phyloP scores from a whole-genome alignment of 805 yeast species.

The Kodamaea jinghongensis region DNA sequence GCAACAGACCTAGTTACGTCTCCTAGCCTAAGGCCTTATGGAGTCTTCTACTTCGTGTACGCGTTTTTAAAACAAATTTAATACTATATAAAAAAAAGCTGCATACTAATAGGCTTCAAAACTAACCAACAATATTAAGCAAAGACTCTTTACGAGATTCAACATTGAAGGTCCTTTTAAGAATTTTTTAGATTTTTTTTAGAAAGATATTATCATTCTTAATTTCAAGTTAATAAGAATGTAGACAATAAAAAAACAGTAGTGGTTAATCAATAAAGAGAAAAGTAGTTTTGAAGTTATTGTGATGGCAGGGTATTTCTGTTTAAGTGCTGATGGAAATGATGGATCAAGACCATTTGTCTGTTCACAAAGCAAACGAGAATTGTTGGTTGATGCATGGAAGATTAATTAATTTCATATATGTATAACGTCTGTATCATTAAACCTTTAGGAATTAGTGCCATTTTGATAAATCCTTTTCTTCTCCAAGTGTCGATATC shows the following conservation, averaged over 20 bases:
- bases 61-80: too few species aligned
- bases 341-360: background rate
- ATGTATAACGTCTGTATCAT: constrained; percentile 7
- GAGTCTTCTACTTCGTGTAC: too few species aligned
- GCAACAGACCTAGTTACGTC: too few species aligned
- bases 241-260: constrained; percentile 4
- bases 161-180: background rate
- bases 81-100: too few species aligned
- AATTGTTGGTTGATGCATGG: constrained; percentile 4
- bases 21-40: too few species aligned
- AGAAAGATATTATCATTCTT: constrained; percentile 4
- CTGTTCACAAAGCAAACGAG: background rate
- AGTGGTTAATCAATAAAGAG: constrained; percentile 1
- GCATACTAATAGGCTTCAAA: too few species aligned
- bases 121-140: too few species aligned
- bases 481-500: constrained; percentile 4
- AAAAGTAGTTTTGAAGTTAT: constrained; percentile 2
- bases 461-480: background rate
- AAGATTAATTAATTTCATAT: background rate
- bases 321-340: constrained; percentile 3
- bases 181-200: constrained; percentile 4
- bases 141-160: too few species aligned
- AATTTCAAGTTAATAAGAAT: constrained; percentile 9
- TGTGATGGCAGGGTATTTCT: constrained; percentile 6
- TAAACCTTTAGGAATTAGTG: constrained; percentile 5